Evolutionary conservation across 257 asterid species (phyloP), one percentile per base, ranked within the genome.

Genomic region (Jaltomata sinuosa): DNA sequence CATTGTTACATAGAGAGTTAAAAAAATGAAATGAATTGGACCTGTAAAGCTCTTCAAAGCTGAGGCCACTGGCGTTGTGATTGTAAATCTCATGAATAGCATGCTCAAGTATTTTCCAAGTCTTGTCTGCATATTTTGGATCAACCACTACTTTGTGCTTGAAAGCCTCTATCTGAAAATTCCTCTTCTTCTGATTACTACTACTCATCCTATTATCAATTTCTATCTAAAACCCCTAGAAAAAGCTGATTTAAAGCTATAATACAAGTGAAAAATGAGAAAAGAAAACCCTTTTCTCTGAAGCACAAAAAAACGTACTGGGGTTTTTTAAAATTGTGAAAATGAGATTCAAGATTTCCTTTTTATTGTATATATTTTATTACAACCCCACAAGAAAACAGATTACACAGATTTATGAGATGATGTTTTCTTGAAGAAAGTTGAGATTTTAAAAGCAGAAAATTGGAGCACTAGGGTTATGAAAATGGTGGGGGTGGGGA

Each of bases 1-100:
- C n/a, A 11, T 3, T 54, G 21, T 29, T 29, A 55, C 29, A 55
- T n/a, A 55, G 1, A 6, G 64, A 9, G 8, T 3, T n/a, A 2
- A 29, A 67, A 29, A 42, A 4, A 18, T 3, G 45, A 36, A 74
- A 38, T 19, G 38, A 87, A 36, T 22, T 25, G 42, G 81, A 95
- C 99, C 99, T 92, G 91, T 95, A 95, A 71, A 94, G 90, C 85
- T 94, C 97, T 89, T 96, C 97, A 69, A 93, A 94, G 87, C 97
- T 94, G 47, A 94, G 98, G 74, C 96, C 96, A 85, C 97, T 92
- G 19, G 97, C 98, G 86, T 93, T 94, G 79, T 93, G 98, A 84
- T 91, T 91, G 87, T 94, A 95, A 88, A 95, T 95, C 91, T 95
- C 94, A 27, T 89, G 92, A 86, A 95, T 95, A 11, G 99, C 99